Conservation (phyloP, 1,284 basidiomycete genomes). For the Schizophyllum commune region DNA sequence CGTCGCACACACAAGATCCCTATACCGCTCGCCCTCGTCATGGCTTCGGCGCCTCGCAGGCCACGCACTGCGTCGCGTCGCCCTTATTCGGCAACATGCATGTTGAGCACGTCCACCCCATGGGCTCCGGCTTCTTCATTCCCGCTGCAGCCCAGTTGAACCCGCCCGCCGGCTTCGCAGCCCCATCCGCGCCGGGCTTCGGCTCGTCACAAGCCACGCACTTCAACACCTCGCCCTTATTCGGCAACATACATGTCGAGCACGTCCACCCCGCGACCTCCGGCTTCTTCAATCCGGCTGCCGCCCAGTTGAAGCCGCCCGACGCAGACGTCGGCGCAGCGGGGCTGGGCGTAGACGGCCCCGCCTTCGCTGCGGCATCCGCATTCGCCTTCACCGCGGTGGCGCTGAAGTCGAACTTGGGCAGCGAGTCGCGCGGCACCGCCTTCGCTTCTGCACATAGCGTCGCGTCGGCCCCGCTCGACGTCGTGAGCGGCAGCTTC, state of each 20-base stretch:
- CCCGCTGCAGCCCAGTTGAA: conserved; percentile 14
- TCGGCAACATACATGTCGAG: neutral
- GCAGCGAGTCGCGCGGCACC: neutral
- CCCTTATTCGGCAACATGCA: conserved; percentile 2
- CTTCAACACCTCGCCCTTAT: neutral
- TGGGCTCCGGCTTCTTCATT: neutral
- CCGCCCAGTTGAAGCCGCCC: conserved; percentile 1
- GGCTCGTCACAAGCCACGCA: neutral
- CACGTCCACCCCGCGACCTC: neutral
- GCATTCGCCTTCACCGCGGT: neutral
- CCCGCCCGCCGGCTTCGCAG: conserved; percentile 5
- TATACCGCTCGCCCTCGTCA: too few species aligned
- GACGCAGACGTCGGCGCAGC: too few species aligned
- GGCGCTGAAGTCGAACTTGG: conserved; percentile 6
- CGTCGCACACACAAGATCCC: too few species aligned
- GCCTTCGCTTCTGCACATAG: too few species aligned
- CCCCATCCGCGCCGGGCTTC: neutral
- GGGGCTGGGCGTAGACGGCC: too few species aligned
- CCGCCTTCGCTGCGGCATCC: too few species aligned
- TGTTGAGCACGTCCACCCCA: neutral
- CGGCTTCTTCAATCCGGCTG: neutral
- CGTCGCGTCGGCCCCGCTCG: too few species aligned
- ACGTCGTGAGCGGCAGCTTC: too few species aligned
- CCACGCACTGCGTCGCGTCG: conserved; percentile 4
- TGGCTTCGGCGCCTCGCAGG: conserved; percentile 6